phyloP scores from a whole-genome alignment of 1,284 basidiomycete species.

The Sporisorium exsertum region DNA sequence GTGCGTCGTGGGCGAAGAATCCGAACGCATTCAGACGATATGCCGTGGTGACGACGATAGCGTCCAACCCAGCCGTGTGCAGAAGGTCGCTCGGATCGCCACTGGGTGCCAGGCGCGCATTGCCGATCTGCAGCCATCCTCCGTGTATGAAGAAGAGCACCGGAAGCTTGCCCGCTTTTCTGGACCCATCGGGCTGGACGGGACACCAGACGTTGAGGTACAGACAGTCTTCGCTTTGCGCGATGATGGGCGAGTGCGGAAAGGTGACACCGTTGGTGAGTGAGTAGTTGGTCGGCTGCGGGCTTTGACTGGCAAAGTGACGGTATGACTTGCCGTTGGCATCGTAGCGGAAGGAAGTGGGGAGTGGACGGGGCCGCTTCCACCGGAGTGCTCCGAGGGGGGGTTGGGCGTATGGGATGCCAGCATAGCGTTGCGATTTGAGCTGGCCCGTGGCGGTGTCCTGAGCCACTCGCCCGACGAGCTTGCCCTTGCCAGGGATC shows the following conservation, averaged over 20 bases:
- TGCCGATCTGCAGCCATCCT: conserved; percentile 51
- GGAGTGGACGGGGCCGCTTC: conserved; percentile 36
- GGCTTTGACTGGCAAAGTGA: conserved; percentile 21
- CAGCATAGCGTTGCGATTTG: conserved; percentile 43
- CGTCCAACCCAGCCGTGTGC: conserved; percentile 20
- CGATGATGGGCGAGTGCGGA: conserved; percentile 3
- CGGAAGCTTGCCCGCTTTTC: conserved; percentile 15
- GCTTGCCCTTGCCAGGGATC: conserved; percentile 29
- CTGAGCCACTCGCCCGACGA: conserved; percentile 21
- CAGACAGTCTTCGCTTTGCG: conserved; percentile 48
- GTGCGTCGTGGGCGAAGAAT: conserved; percentile 43
- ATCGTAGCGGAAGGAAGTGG: conserved; percentile 28
- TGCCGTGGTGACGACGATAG: conserved; percentile 40
- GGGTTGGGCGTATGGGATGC: conserved; percentile 50
- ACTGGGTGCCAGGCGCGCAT: conserved; percentile 19
- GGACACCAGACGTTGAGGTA: conserved; percentile 55
- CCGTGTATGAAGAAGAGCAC: conserved; percentile 54
- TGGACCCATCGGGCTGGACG: conserved; percentile 2
- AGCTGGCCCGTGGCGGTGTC: conserved; percentile 21
- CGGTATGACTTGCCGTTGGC: conserved; percentile 24
- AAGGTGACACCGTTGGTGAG: conserved; percentile 29
- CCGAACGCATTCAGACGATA: conserved; percentile 55
- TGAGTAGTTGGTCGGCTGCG: conserved; percentile 36
- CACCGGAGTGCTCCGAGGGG: conserved; percentile 43
- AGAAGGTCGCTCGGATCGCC: conserved; percentile 41